Base-by-base conservation (phyloP, 2,329 filamentous ascomycete species). In the Xylaria sp. region DNA sequence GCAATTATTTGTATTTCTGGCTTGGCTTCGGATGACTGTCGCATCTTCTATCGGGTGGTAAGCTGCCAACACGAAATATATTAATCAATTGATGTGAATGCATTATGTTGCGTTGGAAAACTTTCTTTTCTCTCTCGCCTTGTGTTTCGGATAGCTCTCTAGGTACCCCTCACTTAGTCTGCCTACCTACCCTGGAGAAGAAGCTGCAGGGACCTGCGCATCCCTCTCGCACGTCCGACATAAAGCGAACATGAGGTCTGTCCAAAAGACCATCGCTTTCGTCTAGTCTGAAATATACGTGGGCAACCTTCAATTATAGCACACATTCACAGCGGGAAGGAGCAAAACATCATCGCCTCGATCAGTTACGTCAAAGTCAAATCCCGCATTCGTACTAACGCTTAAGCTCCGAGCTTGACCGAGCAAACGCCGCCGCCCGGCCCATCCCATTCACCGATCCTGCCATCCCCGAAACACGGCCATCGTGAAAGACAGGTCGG, bases 341-440 rank as follows among this genome's bases (percentile, higher is more conserved):
- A 13, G 7, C 4, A 45, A 58, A n/a, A 13, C 1, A 10, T 55
- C 15, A 3, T n/a, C n/a, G 18, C 6, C 20, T 43, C 23, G 1
- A 57, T 57, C 20, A 28, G 12, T 28, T 23, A 41, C 18, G 18
- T 10, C 13, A 23, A 20, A 7, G 30, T 46, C 60, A 63, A 57
- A 56, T 57, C 41, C 61, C 61, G 61, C 46, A n/a, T n/a, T 30
- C n/a, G 36, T 12, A 43, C 23, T 32, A 6, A 39, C 9, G 23
- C n/a, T 34, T 25, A 45, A 36, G 45, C 25, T 53, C 55, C 55
- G 46, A 52, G 6, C 15, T 25, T 34, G 41, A 41, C 53, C 62
- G 45, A 65, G 46, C 63, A 60, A 60, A 60, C 12, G 46, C 63
- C 63, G 46, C 63, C 63, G 48, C n/a, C 62, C 53, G 20, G 41